phyloP scores from a whole-genome alignment of 441 rosid species.

The Populus hybrid region DNA sequence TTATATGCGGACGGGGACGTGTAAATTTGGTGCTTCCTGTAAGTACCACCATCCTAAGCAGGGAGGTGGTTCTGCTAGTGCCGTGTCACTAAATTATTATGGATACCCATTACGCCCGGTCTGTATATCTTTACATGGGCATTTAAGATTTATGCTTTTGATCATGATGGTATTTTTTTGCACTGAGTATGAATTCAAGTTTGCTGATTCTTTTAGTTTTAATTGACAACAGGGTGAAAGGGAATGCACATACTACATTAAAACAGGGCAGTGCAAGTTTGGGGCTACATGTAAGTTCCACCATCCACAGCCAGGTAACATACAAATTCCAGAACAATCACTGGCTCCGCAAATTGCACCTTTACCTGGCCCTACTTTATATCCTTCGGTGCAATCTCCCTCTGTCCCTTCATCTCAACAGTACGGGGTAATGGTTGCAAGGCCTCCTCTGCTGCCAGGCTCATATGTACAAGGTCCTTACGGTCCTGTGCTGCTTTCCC shows the following conservation, averaged over 20 bases:
- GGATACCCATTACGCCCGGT: slow-evolving; percentile 93
- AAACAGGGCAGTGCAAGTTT: slow-evolving; percentile 99
- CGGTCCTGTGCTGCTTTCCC: slow-evolving; percentile 71
- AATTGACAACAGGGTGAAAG: slow-evolving; percentile 60
- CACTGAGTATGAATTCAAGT: background rate
- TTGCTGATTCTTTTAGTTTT: background rate
- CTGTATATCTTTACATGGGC: slow-evolving; percentile 18
- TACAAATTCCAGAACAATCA: background rate
- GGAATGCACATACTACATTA: slow-evolving; percentile 97
- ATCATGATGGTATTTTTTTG: background rate
- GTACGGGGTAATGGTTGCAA: slow-evolving; percentile 66
- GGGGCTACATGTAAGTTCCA: slow-evolving; percentile 91
- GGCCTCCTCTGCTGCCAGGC: slow-evolving; percentile 68
- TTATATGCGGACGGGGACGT: slow-evolving; percentile 85
- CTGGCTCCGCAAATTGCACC: slow-evolving; percentile 51
- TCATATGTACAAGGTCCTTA: slow-evolving; percentile 85
- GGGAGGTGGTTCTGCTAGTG: slow-evolving; percentile 63
- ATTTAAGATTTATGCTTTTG: background rate
- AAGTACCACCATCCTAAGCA: slow-evolving; percentile 95
- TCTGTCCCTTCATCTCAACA: slow-evolving; percentile 69
- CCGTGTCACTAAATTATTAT: slow-evolving; percentile 55
- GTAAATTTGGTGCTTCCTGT: slow-evolving; percentile 99
- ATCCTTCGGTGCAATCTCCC: slow-evolving; percentile 89
- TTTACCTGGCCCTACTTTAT: slow-evolving; percentile 90
- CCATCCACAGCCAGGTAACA: slow-evolving; percentile 72